Base-by-base conservation (phyloP, 2,329 filamentous ascomycete species). In the Cladorrhinum sp. region DNA sequence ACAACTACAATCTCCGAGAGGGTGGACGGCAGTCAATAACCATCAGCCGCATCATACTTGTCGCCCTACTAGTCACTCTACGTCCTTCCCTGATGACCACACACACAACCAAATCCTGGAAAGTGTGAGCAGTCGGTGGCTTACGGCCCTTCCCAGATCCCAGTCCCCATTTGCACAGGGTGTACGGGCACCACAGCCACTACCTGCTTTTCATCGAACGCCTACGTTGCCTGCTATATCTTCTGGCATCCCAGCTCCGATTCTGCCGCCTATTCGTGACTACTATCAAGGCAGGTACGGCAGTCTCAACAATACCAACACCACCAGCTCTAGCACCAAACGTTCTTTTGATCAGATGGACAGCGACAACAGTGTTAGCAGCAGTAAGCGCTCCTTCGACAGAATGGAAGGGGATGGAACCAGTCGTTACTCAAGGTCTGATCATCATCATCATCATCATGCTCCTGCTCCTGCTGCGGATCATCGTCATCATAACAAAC, bases 21-120 rank as follows among this genome's bases (percentile, higher is more conserved):
- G 64, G 23, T 74, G 72, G 72, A 70, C 68, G 8, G 58, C 69
- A 4, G 67, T 69, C 1, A 76, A 76, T 53, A 62, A 65, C 1
- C 59, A 36, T 12, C 57, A 59, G 5, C 36, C 55, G 51, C 51
- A 28, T 20, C 24, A 53, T 14, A 21, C n/a, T 20, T 36, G 23
- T 6, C 39, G 52, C 20, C 20, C 49, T 21, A 24, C 51, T 9
- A 3, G 49, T 26, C 57, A 55, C 18, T 46, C 46, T 10, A 23
- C 28, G 23, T 49, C 55, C 5, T 28, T 39, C 21, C 36, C 58
- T 10, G n/a, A 59, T 23, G 53, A 51, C 36, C 54, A 60, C 3
- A 51, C 46, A 5, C 56, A 30, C 36, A 7, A 46, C 42, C 14
- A 46, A 2, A 46, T 46, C 8, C n/a, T 46, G 42, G 42, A 46